Conservation (phyloP, 805 yeast genomes). For the Saccharomyces eubayanus region DNA sequence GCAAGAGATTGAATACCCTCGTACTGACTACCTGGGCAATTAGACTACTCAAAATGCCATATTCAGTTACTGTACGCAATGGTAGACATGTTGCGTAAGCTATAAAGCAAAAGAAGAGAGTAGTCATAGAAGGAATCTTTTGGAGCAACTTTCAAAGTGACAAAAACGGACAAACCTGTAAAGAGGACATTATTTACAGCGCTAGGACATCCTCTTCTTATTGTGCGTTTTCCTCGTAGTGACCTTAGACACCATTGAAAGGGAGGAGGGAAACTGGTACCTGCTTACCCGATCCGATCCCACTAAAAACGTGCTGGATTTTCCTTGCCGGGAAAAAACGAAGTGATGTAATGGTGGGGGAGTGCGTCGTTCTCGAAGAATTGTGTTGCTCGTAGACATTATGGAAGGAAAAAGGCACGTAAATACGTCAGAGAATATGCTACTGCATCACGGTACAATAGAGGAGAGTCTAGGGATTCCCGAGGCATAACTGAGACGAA, state of each 20-base stretch:
- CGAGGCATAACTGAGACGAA: not conserved
- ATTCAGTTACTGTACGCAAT: too few relatives aligned
- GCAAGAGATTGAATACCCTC: too few relatives aligned
- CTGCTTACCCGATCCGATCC: not conserved
- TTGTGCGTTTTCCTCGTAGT: too few relatives aligned
- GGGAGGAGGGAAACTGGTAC: not conserved
- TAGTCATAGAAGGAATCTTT: too few relatives aligned
- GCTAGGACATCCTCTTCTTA: too few relatives aligned
- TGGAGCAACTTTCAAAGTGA: too few relatives aligned
- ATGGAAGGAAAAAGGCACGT: not conserved
- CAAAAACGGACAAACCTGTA: too few relatives aligned
- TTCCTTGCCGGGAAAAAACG: not conserved
- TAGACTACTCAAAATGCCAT: too few relatives aligned
- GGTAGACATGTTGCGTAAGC: too few relatives aligned
- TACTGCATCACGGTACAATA: not conserved
- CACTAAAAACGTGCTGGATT: not conserved
- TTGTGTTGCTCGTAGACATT: not conserved
- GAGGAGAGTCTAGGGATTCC: not conserved
- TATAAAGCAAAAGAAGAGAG: too few relatives aligned
- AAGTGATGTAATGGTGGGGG: not conserved
- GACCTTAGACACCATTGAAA: not conserved
- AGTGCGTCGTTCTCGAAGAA: not conserved
- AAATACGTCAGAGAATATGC: not conserved
- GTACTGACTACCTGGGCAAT: too few relatives aligned
- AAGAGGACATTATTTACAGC: too few relatives aligned